Conservation (phyloP, 1,139 yeast species). For the Geotrichum bryndzae region DNA sequence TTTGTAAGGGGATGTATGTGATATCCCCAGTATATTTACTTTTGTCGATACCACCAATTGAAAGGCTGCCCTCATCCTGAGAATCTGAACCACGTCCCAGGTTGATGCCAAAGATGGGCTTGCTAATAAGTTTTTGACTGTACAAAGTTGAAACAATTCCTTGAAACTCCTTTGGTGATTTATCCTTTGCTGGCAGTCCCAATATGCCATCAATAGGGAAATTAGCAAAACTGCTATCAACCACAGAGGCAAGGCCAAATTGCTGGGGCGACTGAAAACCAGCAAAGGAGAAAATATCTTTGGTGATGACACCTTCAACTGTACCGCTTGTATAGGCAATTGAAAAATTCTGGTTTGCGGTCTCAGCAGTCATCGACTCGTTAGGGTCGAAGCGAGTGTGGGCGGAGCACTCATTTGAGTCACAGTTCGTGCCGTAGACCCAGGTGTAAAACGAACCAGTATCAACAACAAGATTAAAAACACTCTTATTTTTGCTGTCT, state of each 20-base stretch:
- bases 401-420: conserved; percentile 42
- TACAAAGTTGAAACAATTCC: conserved; percentile 40
- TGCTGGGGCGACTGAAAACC: conserved; percentile 42
- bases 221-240: conserved; percentile 48
- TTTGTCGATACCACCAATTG: conserved; percentile 41
- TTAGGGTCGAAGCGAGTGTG: conserved; percentile 34
- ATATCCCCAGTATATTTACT: conserved; percentile 42
- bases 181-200: conserved; percentile 45
- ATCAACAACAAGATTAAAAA: conserved; percentile 51
- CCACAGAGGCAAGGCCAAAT: conserved; percentile 50
- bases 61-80: conserved; percentile 40
- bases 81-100: conserved; percentile 37
- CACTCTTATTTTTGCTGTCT: background rate
- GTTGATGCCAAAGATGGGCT: conserved; percentile 41
- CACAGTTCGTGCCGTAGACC: conserved; percentile 53
- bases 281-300: conserved; percentile 41
- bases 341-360: conserved; percentile 35
- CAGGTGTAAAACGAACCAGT: conserved; percentile 62
- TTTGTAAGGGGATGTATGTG: conserved; percentile 29
- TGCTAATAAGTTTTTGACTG: conserved; percentile 35
- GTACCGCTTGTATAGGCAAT: conserved; percentile 51
- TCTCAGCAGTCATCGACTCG: conserved; percentile 24
- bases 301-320: conserved; percentile 46
- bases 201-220: conserved; percentile 55
- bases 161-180: conserved; percentile 31